Evolutionary conservation across 2,329 filamentous ascomycete species (phyloP).

Genomic region (Chrysoporthe deuterocubensis): DNA sequence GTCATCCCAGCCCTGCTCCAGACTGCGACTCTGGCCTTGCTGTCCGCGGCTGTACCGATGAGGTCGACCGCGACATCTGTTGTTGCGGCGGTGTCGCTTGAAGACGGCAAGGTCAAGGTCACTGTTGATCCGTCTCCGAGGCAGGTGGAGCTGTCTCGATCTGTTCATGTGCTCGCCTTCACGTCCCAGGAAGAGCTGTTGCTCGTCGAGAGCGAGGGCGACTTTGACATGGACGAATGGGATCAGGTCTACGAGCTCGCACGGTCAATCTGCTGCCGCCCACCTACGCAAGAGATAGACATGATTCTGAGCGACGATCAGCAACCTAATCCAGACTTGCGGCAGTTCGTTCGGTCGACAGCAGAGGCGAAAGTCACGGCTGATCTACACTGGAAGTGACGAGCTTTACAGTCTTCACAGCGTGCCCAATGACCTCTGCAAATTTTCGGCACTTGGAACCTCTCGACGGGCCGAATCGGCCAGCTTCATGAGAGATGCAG

Average conservation of each 20-base stretch:
- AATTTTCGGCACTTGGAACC: neutral
- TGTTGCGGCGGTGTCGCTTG: slow-evolving; percentile 58
- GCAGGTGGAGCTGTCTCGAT: slow-evolving; percentile 65
- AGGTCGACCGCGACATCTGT: slow-evolving; percentile 70
- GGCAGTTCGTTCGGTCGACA: slow-evolving; percentile 64
- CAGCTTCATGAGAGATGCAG: neutral
- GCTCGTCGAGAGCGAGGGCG: slow-evolving; percentile 79
- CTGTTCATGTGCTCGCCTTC: slow-evolving; percentile 83
- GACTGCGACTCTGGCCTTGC: slow-evolving; percentile 74
- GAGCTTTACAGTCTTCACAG: neutral
- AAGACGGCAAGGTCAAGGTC: slow-evolving; percentile 44
- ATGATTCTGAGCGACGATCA: slow-evolving; percentile 49
- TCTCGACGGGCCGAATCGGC: too few relatives aligned
- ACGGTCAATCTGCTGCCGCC: slow-evolving; percentile 64
- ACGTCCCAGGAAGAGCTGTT: slow-evolving; percentile 74
- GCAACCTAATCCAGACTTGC: slow-evolving; percentile 54
- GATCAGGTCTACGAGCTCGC: slow-evolving; percentile 69
- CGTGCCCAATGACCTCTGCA: neutral
- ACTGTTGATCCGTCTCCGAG: slow-evolving; percentile 65
- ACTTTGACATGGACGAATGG: slow-evolving; percentile 78
- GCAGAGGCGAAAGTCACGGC: slow-evolving; percentile 59
- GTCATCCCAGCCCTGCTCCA: slow-evolving; percentile 84
- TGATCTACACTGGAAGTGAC: slow-evolving; percentile 63
- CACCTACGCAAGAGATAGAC: slow-evolving; percentile 43
- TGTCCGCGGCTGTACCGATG: slow-evolving; percentile 83